Percentiles rank a stretch among this genome's conserved stretches.
These are phyloP conservation scores for Asterella californica DNA, from an alignment of 225 moss, liverwort and hornwort species.

Conservation along the genomic window DNA sequence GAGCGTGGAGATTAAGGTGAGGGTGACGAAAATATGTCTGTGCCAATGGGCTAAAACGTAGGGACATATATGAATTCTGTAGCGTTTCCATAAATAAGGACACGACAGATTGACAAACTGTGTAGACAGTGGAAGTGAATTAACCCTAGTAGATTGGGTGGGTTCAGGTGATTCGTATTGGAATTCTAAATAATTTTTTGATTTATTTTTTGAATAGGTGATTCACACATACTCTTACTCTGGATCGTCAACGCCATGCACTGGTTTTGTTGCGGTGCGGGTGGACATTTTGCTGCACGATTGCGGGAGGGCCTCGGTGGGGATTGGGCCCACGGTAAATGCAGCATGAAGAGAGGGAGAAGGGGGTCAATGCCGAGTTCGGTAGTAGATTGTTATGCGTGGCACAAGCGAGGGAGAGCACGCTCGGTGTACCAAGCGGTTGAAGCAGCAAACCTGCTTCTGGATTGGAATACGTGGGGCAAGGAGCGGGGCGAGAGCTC, in stretches of 20 bases:
- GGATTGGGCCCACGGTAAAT: conserved; percentile 20
- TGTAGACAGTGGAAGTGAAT: no score
- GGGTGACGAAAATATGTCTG: background rate
- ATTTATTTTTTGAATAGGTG: background rate
- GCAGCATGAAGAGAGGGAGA: conserved; percentile 22
- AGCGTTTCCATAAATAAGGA: background rate
- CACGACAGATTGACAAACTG: background rate
- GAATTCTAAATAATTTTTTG: background rate
- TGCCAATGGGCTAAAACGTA: background rate
- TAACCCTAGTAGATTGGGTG: conserved; percentile 3
- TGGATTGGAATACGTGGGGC: conserved; percentile 7
- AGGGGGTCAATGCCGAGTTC: conserved; percentile 20
- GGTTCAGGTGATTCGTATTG: background rate
- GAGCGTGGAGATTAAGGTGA: conserved; percentile 6
- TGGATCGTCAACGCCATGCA: conserved; percentile 20
- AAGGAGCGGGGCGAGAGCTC: conserved; percentile 3
- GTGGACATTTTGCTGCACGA: conserved; percentile 34
- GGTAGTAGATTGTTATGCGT: conserved; percentile 10
- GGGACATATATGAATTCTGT: background rate
- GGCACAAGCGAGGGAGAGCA: background rate
- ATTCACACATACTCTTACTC: background rate
- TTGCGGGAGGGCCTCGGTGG: conserved; percentile 19
- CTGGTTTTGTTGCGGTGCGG: conserved; percentile 27
- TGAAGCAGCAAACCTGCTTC: conserved; percentile 13
- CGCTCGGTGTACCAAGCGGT: conserved; percentile 6